phyloP scores from a whole-genome alignment of 441 rosid genomes.

The Geranium incanum region DNA sequence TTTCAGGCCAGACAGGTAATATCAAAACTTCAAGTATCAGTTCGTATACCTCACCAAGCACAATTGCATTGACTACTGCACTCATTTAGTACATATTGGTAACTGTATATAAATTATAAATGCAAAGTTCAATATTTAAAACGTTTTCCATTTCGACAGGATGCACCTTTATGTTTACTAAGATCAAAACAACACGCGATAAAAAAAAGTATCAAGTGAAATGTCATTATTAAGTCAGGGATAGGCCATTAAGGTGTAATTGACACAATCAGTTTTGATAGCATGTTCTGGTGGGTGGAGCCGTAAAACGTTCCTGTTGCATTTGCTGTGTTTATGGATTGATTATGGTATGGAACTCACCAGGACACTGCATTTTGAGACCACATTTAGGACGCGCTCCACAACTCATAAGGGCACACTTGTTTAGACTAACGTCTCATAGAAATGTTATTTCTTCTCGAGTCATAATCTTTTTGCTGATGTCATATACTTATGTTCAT shows the following conservation, averaged over 20 bases:
- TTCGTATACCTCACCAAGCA: constrained; percentile 2
- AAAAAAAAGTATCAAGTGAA: not conserved
- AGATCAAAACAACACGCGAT: not conserved
- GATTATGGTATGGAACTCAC: too few species aligned
- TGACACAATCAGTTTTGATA: not conserved
- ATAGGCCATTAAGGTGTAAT: not conserved
- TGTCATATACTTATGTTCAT: constrained; percentile 7
- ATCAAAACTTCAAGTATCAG: not conserved
- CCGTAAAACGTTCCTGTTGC: too few species aligned
- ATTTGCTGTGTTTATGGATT: too few species aligned
- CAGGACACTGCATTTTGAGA: too few species aligned
- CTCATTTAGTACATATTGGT: not conserved
- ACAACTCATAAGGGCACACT: not conserved
- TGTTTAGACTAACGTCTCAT: not conserved
- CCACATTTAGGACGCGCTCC: not conserved
- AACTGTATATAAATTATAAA: not conserved
- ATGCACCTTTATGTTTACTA: too few species aligned
- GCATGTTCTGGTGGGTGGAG: too few species aligned
- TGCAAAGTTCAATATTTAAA: not conserved
- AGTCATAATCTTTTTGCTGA: not conserved
- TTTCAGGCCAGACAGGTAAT: constrained; percentile 82
- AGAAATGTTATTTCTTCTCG: not conserved
- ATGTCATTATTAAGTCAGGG: not conserved
- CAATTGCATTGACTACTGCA: not conserved
- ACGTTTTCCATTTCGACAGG: not conserved